Evolutionary conservation across 352 stramenopile species (phyloP).

Genomic region (Pythium sp.): DNA sequence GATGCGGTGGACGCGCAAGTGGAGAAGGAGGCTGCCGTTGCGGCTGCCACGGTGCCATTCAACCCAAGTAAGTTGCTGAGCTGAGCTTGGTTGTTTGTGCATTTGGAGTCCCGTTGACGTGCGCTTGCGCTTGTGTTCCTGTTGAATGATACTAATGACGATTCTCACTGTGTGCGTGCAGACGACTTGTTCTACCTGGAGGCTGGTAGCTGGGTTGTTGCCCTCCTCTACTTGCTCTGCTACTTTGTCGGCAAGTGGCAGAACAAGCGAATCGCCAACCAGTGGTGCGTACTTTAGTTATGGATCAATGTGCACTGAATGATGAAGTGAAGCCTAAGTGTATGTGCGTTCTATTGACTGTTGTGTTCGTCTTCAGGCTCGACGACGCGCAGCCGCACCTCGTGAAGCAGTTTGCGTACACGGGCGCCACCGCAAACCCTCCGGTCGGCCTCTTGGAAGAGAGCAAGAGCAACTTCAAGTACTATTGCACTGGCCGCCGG

Average conservation of each 20-base stretch:
- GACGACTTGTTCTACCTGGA: conserved; percentile 54
- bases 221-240: conserved; percentile 46
- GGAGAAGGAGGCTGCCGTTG: conserved; percentile 16
- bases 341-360: background rate
- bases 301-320: background rate
- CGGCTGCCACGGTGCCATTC: conserved; percentile 11
- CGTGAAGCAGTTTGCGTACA: conserved; percentile 75
- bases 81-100: background rate
- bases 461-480: conserved; percentile 78
- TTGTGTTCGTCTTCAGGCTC: conserved; percentile 24
- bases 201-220: conserved; percentile 39
- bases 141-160: background rate
- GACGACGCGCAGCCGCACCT: conserved; percentile 63
- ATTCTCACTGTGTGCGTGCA: conserved; percentile 10
- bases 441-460: conserved; percentile 66
- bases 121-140: background rate
- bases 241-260: conserved; percentile 67
- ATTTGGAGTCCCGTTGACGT: background rate
- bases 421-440: conserved; percentile 52
- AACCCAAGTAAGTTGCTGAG: conserved; percentile 17
- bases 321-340: background rate
- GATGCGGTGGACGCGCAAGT: conserved; percentile 31
- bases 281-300: conserved; percentile 40
- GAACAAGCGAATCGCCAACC: conserved; percentile 61
- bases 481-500: conserved; percentile 78